Conservation (phyloP, 257 asterid genomes). For the Jaltomata sinuosa region DNA sequence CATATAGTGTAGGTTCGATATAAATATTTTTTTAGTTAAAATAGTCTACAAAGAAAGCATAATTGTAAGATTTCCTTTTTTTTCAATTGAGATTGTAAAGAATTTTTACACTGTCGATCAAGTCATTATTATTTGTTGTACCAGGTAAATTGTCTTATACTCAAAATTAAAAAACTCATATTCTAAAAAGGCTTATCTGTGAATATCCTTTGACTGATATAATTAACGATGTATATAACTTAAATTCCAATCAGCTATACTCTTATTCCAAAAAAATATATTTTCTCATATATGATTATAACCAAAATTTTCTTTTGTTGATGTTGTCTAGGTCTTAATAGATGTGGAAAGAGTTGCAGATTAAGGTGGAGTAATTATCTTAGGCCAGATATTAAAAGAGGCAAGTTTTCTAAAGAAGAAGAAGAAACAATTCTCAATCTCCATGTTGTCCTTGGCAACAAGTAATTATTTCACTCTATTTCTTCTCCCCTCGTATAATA, state of each 20-base stretch:
- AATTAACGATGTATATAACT: not conserved
- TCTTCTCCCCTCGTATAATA: too few relatives aligned
- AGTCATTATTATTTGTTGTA: not conserved
- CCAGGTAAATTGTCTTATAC: not conserved
- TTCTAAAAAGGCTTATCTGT: not conserved
- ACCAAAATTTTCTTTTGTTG: not conserved
- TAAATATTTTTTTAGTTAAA: not conserved
- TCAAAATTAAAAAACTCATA: not conserved
- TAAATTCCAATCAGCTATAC: not conserved
- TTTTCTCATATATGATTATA: not conserved
- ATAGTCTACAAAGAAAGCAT: not conserved
- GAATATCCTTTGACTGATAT: not conserved
- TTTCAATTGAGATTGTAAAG: not conserved
- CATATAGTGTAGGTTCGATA: not conserved
- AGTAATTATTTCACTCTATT: conserved; percentile 17
- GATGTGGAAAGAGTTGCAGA: conserved; percentile 52
- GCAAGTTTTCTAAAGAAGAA: conserved; percentile 50
- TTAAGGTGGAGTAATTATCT: conserved; percentile 3
- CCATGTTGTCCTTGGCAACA: conserved; percentile 61
- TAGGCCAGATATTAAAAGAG: conserved; percentile 5
- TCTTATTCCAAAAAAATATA: not conserved
- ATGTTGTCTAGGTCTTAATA: conserved; percentile 32
- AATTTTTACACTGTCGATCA: not conserved
- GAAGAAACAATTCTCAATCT: conserved; percentile 64
- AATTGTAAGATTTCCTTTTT: not conserved